Evolutionary conservation across 2,329 filamentous ascomycete genomes (phyloP), one percentile per base, ranked within the genome.

Genomic region (Stenocarpella maydis): DNA sequence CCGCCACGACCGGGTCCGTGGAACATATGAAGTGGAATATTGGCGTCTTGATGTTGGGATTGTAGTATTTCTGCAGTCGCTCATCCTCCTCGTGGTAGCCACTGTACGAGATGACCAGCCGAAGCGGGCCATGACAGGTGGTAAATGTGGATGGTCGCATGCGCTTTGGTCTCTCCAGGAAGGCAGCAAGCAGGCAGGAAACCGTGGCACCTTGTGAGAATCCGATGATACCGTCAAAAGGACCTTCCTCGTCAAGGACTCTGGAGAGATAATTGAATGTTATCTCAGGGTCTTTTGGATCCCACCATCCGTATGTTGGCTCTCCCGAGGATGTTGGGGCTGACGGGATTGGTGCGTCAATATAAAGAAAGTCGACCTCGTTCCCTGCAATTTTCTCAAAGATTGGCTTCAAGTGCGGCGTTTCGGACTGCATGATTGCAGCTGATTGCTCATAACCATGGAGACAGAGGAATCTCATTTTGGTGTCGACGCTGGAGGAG

Each of bases 151-250:
- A 53, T 15, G 50, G 50, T 8, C 50, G 50, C 50, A 28, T 53
- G 26, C 50, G 9, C 50, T 53, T 31, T 9, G 50, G 50, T 5
- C 50, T 53, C 28, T 53, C 50, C 50, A 53, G 8, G 50, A 53
- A 53, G 1, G 50, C 50, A 3, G 50, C 50, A 34, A 53, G 50
- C 50, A 53, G 28, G 50, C 50, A 53, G 15, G 50, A 4, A n/a
- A 87, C 82, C 0, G 84, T 85, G 2, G 88, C 87, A 4, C 88
- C 88, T 74, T 90, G 87, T 0, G 87, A 89, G 73, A 89, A 90
- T 1, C 88, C 88, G 24, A 90, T 81, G 55, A 90, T 84, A 3
- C 85, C 87, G 69, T 85, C 83, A 69, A 87, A 82, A 7, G 50
- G 81, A 1, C 50, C 50, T 17, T 53, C 9, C 50, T 53, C 9